phyloP scores from a whole-genome alignment of 1,139 yeast genomes.

The Hyphopichia wangnamkhiaoensis region DNA sequence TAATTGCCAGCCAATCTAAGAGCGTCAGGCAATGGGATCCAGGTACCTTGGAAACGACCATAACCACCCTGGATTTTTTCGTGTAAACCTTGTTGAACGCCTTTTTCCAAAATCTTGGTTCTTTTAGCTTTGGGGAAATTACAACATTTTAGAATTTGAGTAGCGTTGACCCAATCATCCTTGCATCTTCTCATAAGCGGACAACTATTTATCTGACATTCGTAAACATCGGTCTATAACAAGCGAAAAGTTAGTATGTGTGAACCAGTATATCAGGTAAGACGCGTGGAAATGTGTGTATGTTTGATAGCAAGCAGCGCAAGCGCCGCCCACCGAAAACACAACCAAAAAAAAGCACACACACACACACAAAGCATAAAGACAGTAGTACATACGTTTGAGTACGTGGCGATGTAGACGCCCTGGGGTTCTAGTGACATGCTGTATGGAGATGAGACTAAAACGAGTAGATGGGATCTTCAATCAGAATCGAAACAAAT shows the following conservation, averaged over 20 bases:
- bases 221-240: constrained; percentile 68
- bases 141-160: constrained; percentile 92
- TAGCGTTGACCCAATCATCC: constrained; percentile 98
- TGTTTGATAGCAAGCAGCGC: not conserved
- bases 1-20: constrained; percentile 54
- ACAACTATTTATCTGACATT: constrained; percentile 74
- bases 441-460: not conserved
- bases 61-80: constrained; percentile 98
- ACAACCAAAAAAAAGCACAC: not conserved
- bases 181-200: constrained; percentile 91
- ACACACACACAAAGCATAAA: not conserved
- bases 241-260: not conserved
- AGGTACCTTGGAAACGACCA: constrained; percentile 96
- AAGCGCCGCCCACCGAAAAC: not conserved
- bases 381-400: constrained; percentile 21
- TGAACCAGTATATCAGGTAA: no score
- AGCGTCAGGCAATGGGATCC: constrained; percentile 81
- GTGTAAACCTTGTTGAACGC: constrained; percentile 82
- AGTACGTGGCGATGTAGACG: constrained; percentile 30
- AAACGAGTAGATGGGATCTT: not conserved
- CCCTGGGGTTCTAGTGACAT: constrained; percentile 19
- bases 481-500: not conserved
- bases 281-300: no score
- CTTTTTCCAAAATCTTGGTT: constrained; percentile 87
- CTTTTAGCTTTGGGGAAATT: constrained; percentile 93